phyloP scores from a whole-genome alignment of 2,329 filamentous ascomycete species.

The Penicillium psychrosexuale region DNA sequence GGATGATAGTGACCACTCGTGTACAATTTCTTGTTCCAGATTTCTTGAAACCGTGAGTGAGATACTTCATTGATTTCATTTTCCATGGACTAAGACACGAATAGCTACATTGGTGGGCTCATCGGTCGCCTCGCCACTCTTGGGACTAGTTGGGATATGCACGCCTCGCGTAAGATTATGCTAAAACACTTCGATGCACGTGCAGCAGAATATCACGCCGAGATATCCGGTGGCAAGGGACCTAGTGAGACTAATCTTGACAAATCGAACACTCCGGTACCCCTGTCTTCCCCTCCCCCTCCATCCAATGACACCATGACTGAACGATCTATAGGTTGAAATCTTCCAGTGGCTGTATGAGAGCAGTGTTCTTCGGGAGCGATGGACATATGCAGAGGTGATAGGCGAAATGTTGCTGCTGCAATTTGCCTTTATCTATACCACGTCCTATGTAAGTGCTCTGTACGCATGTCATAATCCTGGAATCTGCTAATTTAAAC shows the following conservation, averaged over 20 bases:
- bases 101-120: conserved; percentile 19
- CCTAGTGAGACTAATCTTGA: neutral
- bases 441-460: conserved; percentile 19
- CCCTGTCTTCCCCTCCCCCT: neutral
- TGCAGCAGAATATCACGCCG: conserved; percentile 17
- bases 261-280: conserved; percentile 11
- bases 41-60: conserved; percentile 16
- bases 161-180: conserved; percentile 18
- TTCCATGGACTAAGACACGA: neutral
- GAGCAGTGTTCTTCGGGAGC: conserved; percentile 13
- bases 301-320: neutral
- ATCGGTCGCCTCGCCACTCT: conserved; percentile 14
- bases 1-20: conserved; percentile 23
- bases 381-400: conserved; percentile 22
- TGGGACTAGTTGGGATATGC: conserved; percentile 22
- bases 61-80: neutral
- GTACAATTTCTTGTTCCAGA: conserved; percentile 22
- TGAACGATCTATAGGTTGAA: conserved; percentile 12
- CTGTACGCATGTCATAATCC: neutral
- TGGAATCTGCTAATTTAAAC: neutral
- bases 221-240: conserved; percentile 2
- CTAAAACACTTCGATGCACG: conserved; percentile 21
- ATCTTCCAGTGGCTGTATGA: conserved; percentile 25
- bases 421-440: conserved; percentile 25
- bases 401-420: conserved; percentile 23